phyloP scores from a whole-genome alignment of 2,329 filamentous ascomycete species.

The Annulohypoxylon truncatum region DNA sequence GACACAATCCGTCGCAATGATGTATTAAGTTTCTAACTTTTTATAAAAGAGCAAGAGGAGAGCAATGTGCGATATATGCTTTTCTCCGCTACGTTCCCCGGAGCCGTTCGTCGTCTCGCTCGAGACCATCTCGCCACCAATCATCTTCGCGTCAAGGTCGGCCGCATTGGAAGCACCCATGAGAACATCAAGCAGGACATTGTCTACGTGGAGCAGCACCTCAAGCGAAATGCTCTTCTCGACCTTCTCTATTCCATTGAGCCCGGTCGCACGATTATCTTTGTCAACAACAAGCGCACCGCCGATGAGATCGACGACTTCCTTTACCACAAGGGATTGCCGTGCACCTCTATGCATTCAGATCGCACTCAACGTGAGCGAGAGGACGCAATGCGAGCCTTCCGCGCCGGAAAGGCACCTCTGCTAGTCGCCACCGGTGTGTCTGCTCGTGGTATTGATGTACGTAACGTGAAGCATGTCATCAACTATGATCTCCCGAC shows the following conservation, averaged over 20 bases:
- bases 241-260: constrained; percentile 77
- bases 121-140: constrained; percentile 78
- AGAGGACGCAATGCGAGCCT: constrained; percentile 89
- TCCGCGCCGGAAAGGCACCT: constrained; percentile 78
- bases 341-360: constrained; percentile 87
- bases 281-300: constrained; percentile 82
- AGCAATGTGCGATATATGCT: constrained; percentile 78
- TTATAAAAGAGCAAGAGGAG: constrained; percentile 74
- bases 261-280: constrained; percentile 85
- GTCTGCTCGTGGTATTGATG: constrained; percentile 87
- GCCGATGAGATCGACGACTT: constrained; percentile 91
- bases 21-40: constrained; percentile 40
- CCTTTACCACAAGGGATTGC: constrained; percentile 81
- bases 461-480: constrained; percentile 87
- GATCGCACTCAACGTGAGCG: constrained; percentile 91
- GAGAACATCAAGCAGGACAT: constrained; percentile 84
- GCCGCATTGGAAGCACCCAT: constrained; percentile 85
- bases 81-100: constrained; percentile 96
- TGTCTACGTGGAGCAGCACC: constrained; percentile 70
- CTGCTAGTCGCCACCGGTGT: constrained; percentile 90
- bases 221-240: constrained; percentile 77
- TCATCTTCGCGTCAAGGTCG: constrained; percentile 84
- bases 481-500: constrained; percentile 93
- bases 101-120: constrained; percentile 79
- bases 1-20: background rate